These are phyloP conservation scores for Leccinum barrowsii DNA, from an alignment of 768 basidiomycete species.

Conservation along the genomic window DNA sequence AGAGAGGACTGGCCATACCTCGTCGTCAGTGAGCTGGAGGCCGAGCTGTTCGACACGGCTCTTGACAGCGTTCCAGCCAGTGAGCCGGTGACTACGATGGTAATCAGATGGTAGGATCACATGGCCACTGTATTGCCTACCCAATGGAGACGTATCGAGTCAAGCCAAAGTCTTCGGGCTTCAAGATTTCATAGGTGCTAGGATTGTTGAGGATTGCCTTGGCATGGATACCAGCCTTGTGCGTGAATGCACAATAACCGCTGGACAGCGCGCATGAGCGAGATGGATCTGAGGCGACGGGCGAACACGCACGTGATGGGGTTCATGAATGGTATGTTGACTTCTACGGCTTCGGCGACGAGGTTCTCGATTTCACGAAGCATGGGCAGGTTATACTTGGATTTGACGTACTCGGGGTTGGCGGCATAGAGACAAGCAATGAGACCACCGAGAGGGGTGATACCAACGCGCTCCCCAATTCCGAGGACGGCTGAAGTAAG, in stretches of 20 bases:
- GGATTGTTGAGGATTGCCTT: constrained; percentile 99
- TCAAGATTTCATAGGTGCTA: constrained; percentile 97
- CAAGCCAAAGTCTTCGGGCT: constrained; percentile 98
- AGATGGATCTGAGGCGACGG: not conserved
- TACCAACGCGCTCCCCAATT: constrained; percentile 98
- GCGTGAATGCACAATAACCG: constrained; percentile 99
- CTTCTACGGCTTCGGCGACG: constrained; percentile 97
- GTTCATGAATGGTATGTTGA: constrained; percentile 97
- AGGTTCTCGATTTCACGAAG: constrained; percentile 98
- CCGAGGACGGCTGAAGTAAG: constrained; percentile 74
- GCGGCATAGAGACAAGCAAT: constrained; percentile 96
- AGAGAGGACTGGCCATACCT: constrained; percentile 41
- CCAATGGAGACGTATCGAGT: constrained; percentile 98
- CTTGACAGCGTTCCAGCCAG: constrained; percentile 99
- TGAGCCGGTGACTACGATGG: constrained; percentile 74
- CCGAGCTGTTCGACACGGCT: constrained; percentile 97
- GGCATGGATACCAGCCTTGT: constrained; percentile 99
- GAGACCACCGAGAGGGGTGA: constrained; percentile 95
- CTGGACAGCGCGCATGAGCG: constrained; percentile 38
- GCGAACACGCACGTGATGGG: constrained; percentile 69
- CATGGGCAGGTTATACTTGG: constrained; percentile 98
- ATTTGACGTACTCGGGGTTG: constrained; percentile 98
- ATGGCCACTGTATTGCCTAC: constrained; percentile 33
- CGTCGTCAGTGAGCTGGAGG: constrained; percentile 83
- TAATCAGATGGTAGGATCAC: constrained; percentile 3